Base-by-base conservation (phyloP, 2,329 filamentous ascomycete genomes). In the Ophiostoma montium region DNA sequence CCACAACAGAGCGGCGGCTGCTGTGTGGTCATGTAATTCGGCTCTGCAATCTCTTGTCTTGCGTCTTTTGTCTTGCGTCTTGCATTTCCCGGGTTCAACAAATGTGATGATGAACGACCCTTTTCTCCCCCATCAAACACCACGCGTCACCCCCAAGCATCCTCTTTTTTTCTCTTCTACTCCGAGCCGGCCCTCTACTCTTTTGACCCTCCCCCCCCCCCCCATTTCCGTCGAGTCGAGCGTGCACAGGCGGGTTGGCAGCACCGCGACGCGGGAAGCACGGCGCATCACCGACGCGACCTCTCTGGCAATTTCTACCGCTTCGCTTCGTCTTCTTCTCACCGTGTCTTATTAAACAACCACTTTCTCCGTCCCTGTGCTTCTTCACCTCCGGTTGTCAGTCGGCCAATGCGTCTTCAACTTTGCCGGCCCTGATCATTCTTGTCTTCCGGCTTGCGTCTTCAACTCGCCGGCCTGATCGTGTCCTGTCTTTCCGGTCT, bases 1-100 rank as follows among this genome's bases (percentile, higher is more conserved):
- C 90, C 90, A 58, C 90, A 94, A 72, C 87, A 94, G 70, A 86
- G 78, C 58, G 84, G 81, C 63, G 85, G 88, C 61, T 98, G 92
- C 79, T 98, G 92, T 72, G 76, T 84, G 61, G 81, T 98, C 69
- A 96, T 96, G 90, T 96, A 78, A 44, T 30, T 6, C 21, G 13
- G 18, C 5, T 12, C 21, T 15, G 38, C 39, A 11, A 12, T 19
- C 23, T 16, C 18, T 38, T 16, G 9, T n/a, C n/a, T n/a, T n/a
- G 16, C 35, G 21, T 19, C 16, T 21, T 11, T 18, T 38, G 35
- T 16, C 35, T 11, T n/a, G 19, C 2, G 19, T 15, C 19, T 11
- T n/a, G 13, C 38, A 23, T n/a, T 23, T 42, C 13, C n/a, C 39
- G 39, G 39, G 39, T 31, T 42, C 23, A 42, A 30, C 23, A 30